Evolutionary conservation across 2,329 filamentous ascomycete species (phyloP).

Genomic region (Coleophoma cylindrospora): DNA sequence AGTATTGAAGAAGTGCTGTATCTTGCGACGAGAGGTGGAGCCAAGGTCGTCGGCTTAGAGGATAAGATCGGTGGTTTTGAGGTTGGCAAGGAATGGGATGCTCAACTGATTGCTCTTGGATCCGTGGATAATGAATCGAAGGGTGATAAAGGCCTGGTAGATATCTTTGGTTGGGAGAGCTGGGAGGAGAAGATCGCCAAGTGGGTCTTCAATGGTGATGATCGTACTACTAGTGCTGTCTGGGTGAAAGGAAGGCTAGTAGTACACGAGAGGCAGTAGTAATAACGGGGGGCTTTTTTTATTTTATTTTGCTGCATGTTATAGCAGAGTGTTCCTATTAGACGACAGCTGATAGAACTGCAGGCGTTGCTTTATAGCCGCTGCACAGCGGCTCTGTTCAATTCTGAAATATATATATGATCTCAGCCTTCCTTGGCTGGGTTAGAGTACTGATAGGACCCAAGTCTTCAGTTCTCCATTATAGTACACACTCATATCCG

Average conservation of each 20-base stretch:
- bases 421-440: too few relatives aligned
- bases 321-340: background rate
- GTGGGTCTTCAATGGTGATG: slow-evolving; percentile 92
- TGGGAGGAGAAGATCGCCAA: slow-evolving; percentile 86
- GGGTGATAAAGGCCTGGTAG: slow-evolving; percentile 58
- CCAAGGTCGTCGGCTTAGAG: slow-evolving; percentile 70
- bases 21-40: slow-evolving; percentile 84
- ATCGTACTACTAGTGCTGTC: slow-evolving; percentile 81
- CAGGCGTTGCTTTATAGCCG: too few relatives aligned
- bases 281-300: too few relatives aligned
- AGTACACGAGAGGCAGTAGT: slow-evolving; percentile 56
- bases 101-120: slow-evolving; percentile 69
- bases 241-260: slow-evolving; percentile 87
- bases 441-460: too few relatives aligned
- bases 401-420: background rate
- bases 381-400: background rate
- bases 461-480: too few relatives aligned
- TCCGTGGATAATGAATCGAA: slow-evolving; percentile 36
- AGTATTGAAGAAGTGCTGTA: slow-evolving; percentile 83
- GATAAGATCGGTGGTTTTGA: slow-evolving; percentile 75
- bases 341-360: background rate
- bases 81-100: slow-evolving; percentile 85
- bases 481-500: too few relatives aligned
- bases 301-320: background rate
- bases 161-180: slow-evolving; percentile 87